Percentiles rank a stretch among this genome's conserved stretches.
These are phyloP conservation scores for Suillus occidentalis DNA, from an alignment of 768 basidiomycete species.

Conservation along the genomic window DNA sequence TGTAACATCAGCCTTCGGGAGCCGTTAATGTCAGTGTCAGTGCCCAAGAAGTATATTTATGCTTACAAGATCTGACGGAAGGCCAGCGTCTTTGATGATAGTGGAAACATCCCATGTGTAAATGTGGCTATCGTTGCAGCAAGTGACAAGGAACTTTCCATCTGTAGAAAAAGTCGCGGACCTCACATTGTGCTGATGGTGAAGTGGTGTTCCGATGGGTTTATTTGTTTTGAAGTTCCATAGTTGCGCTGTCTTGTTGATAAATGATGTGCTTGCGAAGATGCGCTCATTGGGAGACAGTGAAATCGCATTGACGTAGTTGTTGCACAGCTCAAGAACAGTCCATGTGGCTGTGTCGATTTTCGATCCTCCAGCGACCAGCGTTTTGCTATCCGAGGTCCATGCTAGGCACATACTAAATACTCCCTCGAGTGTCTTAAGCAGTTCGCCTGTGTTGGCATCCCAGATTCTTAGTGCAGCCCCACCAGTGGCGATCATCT, in stretches of 20 bases:
- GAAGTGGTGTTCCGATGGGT: background rate
- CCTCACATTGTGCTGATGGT: background rate
- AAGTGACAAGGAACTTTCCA: background rate
- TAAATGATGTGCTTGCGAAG: background rate
- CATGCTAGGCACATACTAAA: background rate
- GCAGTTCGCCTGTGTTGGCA: background rate
- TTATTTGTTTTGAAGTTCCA: background rate
- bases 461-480: background rate
- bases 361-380: rapidly evolving
- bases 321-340: background rate
- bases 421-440: background rate
- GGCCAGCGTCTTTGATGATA: background rate
- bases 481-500: background rate
- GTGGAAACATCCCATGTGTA: background rate
- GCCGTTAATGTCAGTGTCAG: too few relatives aligned
- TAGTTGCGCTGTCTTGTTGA: background rate
- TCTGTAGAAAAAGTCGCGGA: background rate
- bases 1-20: background rate
- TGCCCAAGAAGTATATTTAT: background rate
- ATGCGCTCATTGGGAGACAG: background rate
- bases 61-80: background rate
- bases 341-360: background rate
- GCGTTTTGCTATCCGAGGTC: background rate
- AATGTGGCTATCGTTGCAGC: background rate
- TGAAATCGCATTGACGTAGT: rapidly evolving